These are phyloP conservation scores for Penicillium sp. DNA, from an alignment of 2,329 filamentous ascomycete genomes.

Conservation along the genomic window DNA sequence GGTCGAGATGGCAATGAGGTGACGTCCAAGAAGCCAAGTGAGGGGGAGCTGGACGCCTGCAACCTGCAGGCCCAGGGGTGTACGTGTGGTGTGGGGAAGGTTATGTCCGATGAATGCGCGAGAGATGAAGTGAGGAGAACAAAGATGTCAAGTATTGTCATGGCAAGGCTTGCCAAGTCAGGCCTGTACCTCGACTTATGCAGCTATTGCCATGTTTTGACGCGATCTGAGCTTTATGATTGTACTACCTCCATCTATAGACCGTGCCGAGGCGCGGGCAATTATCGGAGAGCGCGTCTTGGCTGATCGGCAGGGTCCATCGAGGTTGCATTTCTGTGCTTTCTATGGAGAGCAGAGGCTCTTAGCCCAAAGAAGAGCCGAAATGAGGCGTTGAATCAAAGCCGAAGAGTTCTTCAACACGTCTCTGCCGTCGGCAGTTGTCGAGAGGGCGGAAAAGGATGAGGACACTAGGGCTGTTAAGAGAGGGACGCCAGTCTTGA, in stretches of 20 bases:
- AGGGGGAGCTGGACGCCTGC: neutral
- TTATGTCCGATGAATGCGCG: slow-evolving; percentile 16
- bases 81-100: slow-evolving; percentile 2
- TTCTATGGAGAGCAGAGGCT: neutral
- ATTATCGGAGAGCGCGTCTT: slow-evolving; percentile 16
- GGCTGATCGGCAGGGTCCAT: slow-evolving; percentile 18
- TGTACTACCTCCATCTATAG: neutral
- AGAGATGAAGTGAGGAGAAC: neutral
- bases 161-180: slow-evolving; percentile 3
- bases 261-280: slow-evolving; percentile 8
- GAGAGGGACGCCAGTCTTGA: neutral
- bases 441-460: neutral
- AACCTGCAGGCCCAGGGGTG: neutral
- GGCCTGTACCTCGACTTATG: neutral
- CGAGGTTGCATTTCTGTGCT: neutral
- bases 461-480: neutral
- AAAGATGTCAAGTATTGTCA: neutral
- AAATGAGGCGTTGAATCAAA: neutral
- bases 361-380: neutral
- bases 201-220: neutral
- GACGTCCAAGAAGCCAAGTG: neutral
- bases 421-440: neutral
- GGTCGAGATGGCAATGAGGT: neutral
- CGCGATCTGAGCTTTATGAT: neutral
- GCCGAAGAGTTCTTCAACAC: neutral